Evolutionary conservation across 441 rosid species (phyloP), one percentile per base, ranked within the genome.

Genomic region (Gossypium gossypioides): DNA sequence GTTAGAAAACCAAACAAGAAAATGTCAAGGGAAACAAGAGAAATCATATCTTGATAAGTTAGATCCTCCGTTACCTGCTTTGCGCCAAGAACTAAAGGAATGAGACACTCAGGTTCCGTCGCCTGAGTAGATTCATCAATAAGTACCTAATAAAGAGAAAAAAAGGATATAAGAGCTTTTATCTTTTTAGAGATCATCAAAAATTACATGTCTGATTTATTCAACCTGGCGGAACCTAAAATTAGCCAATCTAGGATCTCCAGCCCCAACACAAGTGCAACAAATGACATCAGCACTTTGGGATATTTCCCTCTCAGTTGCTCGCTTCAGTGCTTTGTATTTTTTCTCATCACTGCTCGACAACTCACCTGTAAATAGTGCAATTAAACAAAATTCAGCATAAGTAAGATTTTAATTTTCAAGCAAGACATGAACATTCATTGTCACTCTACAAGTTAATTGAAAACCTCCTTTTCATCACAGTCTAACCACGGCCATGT

Each of bases 201-300:
- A 55, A 24, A 54, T 8, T 15, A 64, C 22, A 74, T 50, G 32
- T 48, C 42, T 54, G 27, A 75, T 19, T 60, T 21, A 52, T 51
- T 51, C 76, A 60, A 96, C 99, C 99, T 96, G 98, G 72, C 97
- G 96, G 70, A 96, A 96, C 85, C 99, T 88, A 88, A 91, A 93
- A 84, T 96, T 96, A 71, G 98, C 82, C 76, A 96, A 77, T 50
- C 99, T 91, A 62, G 91, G 99, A 87, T 96, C 98, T 70, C 98
- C 99, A 79, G 98, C 98, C 78, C 99, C 99, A 76, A 93, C 96
- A 80, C 97, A 96, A 3, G 99, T 96, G 81, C 98, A 93, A 82
- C 99, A 96, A 74, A 96, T 96, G 76, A 96, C 98, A 83, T 96
- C 99, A 73, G 99, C 99, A 78, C 98, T 96, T 83, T 96, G 99